Evolutionary conservation across 495 filamentous ascomycete genomes (phyloP).

Genomic region (Aspergillus affinis): DNA sequence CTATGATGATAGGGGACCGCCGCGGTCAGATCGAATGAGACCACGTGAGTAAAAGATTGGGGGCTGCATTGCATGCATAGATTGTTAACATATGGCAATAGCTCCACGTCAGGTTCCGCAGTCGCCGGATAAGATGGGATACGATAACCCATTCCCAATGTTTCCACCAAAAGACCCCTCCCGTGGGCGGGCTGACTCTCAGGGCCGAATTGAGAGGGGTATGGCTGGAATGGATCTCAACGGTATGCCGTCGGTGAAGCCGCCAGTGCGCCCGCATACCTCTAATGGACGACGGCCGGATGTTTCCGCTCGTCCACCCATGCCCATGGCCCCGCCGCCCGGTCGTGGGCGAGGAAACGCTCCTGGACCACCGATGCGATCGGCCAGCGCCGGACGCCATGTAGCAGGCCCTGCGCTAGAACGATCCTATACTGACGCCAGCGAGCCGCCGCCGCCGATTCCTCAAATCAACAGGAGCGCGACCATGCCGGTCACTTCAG

Average conservation of each 20-base stretch:
- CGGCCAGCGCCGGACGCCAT: slow-evolving; percentile 30
- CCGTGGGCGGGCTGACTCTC: slow-evolving; percentile 19
- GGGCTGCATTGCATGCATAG: background rate
- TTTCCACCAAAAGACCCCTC: slow-evolving; percentile 47
- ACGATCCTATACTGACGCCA: slow-evolving; percentile 31
- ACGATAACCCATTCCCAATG: slow-evolving; percentile 67
- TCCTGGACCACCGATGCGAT: slow-evolving; percentile 23
- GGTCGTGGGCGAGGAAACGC: slow-evolving; percentile 24
- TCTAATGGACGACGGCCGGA: slow-evolving; percentile 36
- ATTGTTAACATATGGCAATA: slow-evolving; percentile 15
- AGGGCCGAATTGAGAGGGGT: slow-evolving; percentile 42
- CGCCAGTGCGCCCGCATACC: slow-evolving; percentile 39
- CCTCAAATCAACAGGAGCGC: slow-evolving; percentile 35
- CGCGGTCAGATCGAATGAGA: slow-evolving; percentile 29
- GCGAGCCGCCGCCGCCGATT: slow-evolving; percentile 31
- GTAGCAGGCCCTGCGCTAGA: slow-evolving; percentile 13
- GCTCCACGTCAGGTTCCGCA: slow-evolving; percentile 32
- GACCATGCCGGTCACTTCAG: slow-evolving; percentile 34
- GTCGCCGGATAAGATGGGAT: slow-evolving; percentile 50
- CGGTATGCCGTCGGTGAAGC: slow-evolving; percentile 22
- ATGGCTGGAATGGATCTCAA: slow-evolving; percentile 61
- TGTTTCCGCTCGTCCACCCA: slow-evolving; percentile 27
- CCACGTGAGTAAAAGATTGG: slow-evolving; percentile 31
- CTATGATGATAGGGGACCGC: slow-evolving; percentile 25
- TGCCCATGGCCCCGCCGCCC: slow-evolving; percentile 22